Conservation (phyloP, 768 basidiomycete genomes). For the Lentinus brumalis region DNA sequence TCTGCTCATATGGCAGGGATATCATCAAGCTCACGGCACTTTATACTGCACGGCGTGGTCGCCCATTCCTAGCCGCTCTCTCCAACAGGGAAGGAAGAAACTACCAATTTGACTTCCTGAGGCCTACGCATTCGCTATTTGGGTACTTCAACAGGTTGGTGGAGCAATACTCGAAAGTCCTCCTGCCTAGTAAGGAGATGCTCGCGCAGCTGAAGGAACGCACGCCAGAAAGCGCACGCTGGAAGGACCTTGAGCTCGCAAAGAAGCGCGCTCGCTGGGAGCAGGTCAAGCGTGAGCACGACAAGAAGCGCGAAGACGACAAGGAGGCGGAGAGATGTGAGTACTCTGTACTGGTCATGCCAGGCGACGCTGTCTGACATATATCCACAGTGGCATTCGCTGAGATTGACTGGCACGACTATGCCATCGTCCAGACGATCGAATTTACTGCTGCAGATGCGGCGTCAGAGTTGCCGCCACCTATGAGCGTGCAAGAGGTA, state of each 20-base stretch:
- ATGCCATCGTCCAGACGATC: slow-evolving; percentile 96
- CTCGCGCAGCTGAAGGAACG: slow-evolving; percentile 71
- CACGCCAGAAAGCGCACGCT: slow-evolving; percentile 64
- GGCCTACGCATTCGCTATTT: slow-evolving; percentile 94
- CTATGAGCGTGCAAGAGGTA: slow-evolving; percentile 93
- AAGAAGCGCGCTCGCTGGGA: slow-evolving; percentile 88
- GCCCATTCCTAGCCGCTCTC: slow-evolving; percentile 80
- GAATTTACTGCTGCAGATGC: slow-evolving; percentile 96
- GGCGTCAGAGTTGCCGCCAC: slow-evolving; percentile 89
- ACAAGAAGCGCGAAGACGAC: slow-evolving; percentile 86
- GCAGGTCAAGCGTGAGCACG: slow-evolving; percentile 76
- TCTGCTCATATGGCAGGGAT: slow-evolving; percentile 53
- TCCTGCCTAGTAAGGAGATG: slow-evolving; percentile 78
- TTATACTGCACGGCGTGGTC: slow-evolving; percentile 91
- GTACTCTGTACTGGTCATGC: slow-evolving; percentile 33
- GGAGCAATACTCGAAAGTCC: slow-evolving; percentile 91
- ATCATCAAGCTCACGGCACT: slow-evolving; percentile 96
- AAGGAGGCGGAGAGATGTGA: slow-evolving; percentile 86
- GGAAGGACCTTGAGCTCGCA: slow-evolving; percentile 78
- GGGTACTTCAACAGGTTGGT: slow-evolving; percentile 97
- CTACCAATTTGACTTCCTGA: slow-evolving; percentile 96
- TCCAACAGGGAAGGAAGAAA: slow-evolving; percentile 91
- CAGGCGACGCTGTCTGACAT: neutral
- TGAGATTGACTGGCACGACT: slow-evolving; percentile 99
- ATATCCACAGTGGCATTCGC: slow-evolving; percentile 76